Conservation (phyloP, 257 asterid genomes). For the Hygrophila difformis region DNA sequence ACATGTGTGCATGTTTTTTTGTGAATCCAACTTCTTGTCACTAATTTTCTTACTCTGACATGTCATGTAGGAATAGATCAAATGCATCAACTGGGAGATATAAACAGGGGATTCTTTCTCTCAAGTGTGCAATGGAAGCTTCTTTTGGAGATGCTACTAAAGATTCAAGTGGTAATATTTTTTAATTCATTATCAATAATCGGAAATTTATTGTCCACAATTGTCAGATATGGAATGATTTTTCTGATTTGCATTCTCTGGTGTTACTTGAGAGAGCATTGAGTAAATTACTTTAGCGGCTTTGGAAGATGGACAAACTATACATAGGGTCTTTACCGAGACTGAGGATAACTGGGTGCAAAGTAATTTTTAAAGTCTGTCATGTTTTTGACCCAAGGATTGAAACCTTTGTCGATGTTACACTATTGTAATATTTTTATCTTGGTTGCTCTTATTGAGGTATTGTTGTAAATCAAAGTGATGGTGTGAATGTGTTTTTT, state of each 20-base stretch:
- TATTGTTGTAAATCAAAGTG: too few relatives aligned
- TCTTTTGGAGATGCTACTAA: constrained; percentile 56
- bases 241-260: background rate
- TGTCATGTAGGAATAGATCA: constrained; percentile 31
- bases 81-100: constrained; percentile 32
- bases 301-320: too few relatives aligned
- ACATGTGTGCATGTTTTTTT: constrained; percentile 2
- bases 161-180: constrained; percentile 51
- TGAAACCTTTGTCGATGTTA: background rate
- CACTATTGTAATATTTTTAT: background rate
- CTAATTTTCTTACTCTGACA: constrained; percentile 15
- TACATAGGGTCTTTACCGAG: background rate
- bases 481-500: too few relatives aligned
- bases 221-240: background rate
- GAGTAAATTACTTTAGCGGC: too few relatives aligned
- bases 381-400: background rate
- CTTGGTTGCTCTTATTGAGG: too few relatives aligned
- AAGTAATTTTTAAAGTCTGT: background rate
- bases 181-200: background rate
- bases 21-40: background rate
- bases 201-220: background rate
- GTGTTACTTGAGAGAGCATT: background rate
- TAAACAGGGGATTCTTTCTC: constrained; percentile 22
- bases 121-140: constrained; percentile 83
- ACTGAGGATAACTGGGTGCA: background rate